These are phyloP conservation scores for Penstemon davidsonii DNA, from an alignment of 257 asterid genomes.

Conservation along the genomic window DNA sequence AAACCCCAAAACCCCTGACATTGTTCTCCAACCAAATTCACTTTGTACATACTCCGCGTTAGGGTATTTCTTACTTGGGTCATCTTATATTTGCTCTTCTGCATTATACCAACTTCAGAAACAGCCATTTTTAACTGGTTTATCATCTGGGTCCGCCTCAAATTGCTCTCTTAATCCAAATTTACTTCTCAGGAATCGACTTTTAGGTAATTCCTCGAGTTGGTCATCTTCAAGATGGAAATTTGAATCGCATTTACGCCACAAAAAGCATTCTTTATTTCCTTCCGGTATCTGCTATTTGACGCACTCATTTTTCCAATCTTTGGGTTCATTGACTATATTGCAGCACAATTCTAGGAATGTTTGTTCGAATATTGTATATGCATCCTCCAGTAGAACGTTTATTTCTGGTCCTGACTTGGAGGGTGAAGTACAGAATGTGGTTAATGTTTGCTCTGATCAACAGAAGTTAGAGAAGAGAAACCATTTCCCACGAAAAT, in stretches of 20 bases:
- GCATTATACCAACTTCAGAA: constrained; percentile 11
- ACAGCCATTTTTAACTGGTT: constrained; percentile 3
- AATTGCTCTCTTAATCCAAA: constrained; percentile 5
- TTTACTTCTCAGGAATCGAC: constrained; percentile 11
- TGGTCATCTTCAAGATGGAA: constrained; percentile 23
- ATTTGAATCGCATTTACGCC: not conserved
- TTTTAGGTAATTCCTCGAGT: constrained; percentile 11
- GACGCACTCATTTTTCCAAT: constrained; percentile 8
- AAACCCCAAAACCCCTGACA: constrained; percentile 28
- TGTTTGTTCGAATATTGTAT: constrained; percentile 7
- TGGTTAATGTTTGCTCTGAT: constrained; percentile 5
- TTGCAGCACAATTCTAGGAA: constrained; percentile 2
- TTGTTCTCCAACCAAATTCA: constrained; percentile 17
- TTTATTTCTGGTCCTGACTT: constrained; percentile 19
- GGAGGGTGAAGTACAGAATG: constrained; percentile 28
- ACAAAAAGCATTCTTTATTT: not conserved
- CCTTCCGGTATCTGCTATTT: not conserved
- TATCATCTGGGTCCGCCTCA: constrained; percentile 19
- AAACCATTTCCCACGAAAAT: constrained; percentile 10
- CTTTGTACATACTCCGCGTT: not conserved
- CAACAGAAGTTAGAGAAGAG: constrained; percentile 23
- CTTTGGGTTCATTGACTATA: constrained; percentile 2
- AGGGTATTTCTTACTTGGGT: constrained; percentile 29
- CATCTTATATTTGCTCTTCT: constrained; percentile 15
- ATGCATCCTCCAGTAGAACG: constrained; percentile 26